Conservation (phyloP, 306 rosid species). For the Glycine soja region DNA sequence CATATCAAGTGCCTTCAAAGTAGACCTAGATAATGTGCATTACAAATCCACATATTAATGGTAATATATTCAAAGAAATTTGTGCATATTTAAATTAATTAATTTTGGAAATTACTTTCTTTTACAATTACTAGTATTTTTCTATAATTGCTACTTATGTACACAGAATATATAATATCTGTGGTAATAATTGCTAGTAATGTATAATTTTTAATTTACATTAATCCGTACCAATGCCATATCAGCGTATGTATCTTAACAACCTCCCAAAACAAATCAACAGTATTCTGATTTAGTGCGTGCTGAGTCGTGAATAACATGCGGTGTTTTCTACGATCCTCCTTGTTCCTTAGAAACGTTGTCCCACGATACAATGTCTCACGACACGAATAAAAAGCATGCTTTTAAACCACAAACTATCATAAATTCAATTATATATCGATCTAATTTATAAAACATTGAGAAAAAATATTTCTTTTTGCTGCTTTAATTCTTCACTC, state of each 20-base stretch:
- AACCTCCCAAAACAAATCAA: neutral
- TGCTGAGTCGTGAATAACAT: neutral
- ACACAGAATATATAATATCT: neutral
- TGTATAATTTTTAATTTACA: neutral
- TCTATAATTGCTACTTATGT: neutral
- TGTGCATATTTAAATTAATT: neutral
- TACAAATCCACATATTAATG: neutral
- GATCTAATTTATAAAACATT: neutral
- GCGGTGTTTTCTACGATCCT: neutral
- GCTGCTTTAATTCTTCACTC: neutral
- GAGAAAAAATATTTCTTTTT: neutral
- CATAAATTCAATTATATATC: neutral
- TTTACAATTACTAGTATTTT: neutral
- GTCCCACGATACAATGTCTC: neutral
- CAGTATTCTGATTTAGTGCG: constrained; percentile 29
- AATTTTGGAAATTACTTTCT: neutral
- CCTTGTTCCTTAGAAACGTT: neutral
- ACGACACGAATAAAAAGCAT: neutral
- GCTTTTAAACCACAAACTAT: neutral
- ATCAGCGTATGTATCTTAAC: neutral
- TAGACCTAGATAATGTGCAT: constrained; percentile 22
- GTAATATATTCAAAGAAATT: neutral
- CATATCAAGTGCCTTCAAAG: constrained; percentile 12
- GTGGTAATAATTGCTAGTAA: neutral
- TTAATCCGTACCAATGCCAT: constrained; percentile 4